Conservation (phyloP, 345 rosid species). For the Eutrema yunnanense region DNA sequence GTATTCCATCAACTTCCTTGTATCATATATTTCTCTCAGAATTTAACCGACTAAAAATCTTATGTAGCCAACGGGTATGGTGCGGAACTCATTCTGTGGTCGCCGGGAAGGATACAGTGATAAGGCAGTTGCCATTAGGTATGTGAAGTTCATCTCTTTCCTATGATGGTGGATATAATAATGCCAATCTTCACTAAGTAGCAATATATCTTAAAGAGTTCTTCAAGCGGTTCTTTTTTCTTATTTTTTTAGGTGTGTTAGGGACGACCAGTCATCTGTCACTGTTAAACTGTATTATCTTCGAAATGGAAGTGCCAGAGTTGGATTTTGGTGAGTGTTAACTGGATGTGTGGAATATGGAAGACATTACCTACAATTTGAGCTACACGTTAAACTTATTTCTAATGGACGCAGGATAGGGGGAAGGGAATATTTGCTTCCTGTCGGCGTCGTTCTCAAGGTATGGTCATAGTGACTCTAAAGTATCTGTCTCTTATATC, state of each 20-base stretch:
- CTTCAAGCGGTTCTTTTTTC: background rate
- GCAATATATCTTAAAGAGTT: background rate
- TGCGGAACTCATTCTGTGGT: conserved; percentile 74
- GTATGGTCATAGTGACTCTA: conserved; percentile 33
- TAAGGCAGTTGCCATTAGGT: conserved; percentile 89
- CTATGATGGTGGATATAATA: background rate
- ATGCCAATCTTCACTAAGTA: conserved; percentile 7
- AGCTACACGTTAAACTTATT: conserved; percentile 16
- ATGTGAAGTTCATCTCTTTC: conserved; percentile 7
- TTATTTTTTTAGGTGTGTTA: conserved; percentile 64
- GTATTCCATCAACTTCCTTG: background rate
- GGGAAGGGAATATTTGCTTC: conserved; percentile 84
- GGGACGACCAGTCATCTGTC: conserved; percentile 79
- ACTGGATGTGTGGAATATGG: background rate
- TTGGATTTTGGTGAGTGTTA: conserved; percentile 87
- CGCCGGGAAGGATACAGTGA: conserved; percentile 82
- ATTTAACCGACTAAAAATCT: conserved; percentile 27
- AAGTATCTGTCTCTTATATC: background rate
- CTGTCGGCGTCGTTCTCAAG: conserved; percentile 86
- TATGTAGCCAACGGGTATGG: conserved; percentile 85
- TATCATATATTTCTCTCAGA: conserved; percentile 5
- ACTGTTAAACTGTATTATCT: conserved; percentile 78
- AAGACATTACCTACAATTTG: conserved; percentile 15
- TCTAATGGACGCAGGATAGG: conserved; percentile 56
- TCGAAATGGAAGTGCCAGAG: conserved; percentile 88